Conservation (phyloP, 1,284 basidiomycete species). For the Ceratobasidium sp. region DNA sequence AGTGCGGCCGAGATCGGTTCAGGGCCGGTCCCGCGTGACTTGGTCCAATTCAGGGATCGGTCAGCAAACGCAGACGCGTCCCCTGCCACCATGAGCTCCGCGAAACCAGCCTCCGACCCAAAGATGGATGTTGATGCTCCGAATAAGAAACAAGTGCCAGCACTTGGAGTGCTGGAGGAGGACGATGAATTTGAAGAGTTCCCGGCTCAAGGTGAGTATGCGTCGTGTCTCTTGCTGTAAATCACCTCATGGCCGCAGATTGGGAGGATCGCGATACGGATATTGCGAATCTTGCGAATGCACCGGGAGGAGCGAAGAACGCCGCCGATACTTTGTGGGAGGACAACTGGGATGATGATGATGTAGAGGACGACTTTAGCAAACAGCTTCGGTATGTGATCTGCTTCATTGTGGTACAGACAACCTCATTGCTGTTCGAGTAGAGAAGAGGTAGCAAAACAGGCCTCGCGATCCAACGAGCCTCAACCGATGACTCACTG, state of each 20-base stretch:
- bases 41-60: slow-evolving; percentile 14
- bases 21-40: slow-evolving; percentile 19
- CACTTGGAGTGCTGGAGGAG: slow-evolving; percentile 78
- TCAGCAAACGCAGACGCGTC: slow-evolving; percentile 29
- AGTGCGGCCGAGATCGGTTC: slow-evolving; percentile 13
- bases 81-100: slow-evolving; percentile 23
- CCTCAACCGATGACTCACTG: slow-evolving; percentile 34
- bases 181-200: slow-evolving; percentile 89
- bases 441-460: slow-evolving; percentile 34
- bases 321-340: slow-evolving; percentile 92
- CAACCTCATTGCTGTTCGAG: not conserved
- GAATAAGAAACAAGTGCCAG: slow-evolving; percentile 50
- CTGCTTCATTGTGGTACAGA: not conserved
- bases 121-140: slow-evolving; percentile 38
- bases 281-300: slow-evolving; percentile 65
- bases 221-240: slow-evolving; percentile 15
- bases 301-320: slow-evolving; percentile 66
- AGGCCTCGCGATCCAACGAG: slow-evolving; percentile 28
- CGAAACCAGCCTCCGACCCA: slow-evolving; percentile 33
- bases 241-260: slow-evolving; percentile 55
- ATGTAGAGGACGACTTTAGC: slow-evolving; percentile 97
- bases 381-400: slow-evolving; percentile 83
- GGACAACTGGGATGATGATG: slow-evolving; percentile 99
- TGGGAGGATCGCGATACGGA: slow-evolving; percentile 87
- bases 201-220: slow-evolving; percentile 64